Percentiles rank a stretch among this genome's conserved stretches.
Evolutionary conservation across 1,284 basidiomycete species (phyloP).

Genomic region (Volvariella surrecta): DNA sequence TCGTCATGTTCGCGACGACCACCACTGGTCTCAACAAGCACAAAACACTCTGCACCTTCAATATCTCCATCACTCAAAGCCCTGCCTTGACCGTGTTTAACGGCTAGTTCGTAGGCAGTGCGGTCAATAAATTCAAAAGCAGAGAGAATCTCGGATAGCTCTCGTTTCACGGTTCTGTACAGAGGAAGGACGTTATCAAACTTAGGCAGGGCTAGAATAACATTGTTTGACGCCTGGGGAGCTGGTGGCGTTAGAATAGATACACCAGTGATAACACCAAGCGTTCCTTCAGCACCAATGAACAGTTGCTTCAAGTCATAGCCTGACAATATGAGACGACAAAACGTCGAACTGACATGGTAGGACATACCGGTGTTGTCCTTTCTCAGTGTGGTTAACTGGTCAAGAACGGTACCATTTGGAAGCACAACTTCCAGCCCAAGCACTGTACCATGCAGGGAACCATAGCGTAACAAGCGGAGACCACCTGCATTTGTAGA

Average conservation of each 20-base stretch:
- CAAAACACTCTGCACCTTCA: slow-evolving; percentile 80
- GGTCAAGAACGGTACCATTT: slow-evolving; percentile 91
- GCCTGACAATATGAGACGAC: slow-evolving; percentile 38
- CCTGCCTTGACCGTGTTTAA: slow-evolving; percentile 67
- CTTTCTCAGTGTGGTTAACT: slow-evolving; percentile 81
- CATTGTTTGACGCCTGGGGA: slow-evolving; percentile 75
- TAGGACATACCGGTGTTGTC: slow-evolving; percentile 84
- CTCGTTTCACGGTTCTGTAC: slow-evolving; percentile 58
- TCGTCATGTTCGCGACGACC: slow-evolving; percentile 93
- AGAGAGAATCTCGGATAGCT: slow-evolving; percentile 92
- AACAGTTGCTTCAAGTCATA: slow-evolving; percentile 99
- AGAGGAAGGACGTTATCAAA: slow-evolving; percentile 71
- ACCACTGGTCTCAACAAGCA: slow-evolving; percentile 93
- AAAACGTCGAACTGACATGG: neutral
- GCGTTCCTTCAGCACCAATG: slow-evolving; percentile 94
- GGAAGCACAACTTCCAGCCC: slow-evolving; percentile 97
- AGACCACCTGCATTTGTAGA: slow-evolving; percentile 98
- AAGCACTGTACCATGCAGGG: slow-evolving; percentile 90
- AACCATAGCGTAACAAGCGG: slow-evolving; percentile 90
- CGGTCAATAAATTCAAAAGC: slow-evolving; percentile 98
- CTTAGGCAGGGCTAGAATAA: slow-evolving; percentile 67
- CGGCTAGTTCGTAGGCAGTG: slow-evolving; percentile 79
- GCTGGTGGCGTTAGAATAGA: slow-evolving; percentile 93
- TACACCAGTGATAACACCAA: slow-evolving; percentile 93
- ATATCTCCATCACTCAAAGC: slow-evolving; percentile 61